phyloP scores from a whole-genome alignment of 2,329 filamentous ascomycete genomes.

The Hypoxylon sp. region DNA sequence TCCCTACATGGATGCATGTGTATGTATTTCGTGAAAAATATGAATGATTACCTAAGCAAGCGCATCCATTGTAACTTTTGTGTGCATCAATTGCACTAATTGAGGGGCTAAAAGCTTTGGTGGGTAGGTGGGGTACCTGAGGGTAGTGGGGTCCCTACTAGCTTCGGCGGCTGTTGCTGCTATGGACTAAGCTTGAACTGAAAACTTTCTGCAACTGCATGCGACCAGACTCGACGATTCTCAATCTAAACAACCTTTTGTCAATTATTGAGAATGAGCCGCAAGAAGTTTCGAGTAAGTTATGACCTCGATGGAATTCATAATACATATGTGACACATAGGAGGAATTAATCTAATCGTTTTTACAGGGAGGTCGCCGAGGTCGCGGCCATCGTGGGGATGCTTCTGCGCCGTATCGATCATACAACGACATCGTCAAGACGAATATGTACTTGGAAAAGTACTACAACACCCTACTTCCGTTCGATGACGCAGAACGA shows the following conservation, averaged over 20 bases:
- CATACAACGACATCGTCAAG: slow-evolving; percentile 77
- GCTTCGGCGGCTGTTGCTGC: slow-evolving; percentile 11
- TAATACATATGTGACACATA: neutral
- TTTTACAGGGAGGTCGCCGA: slow-evolving; percentile 52
- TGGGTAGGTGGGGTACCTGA: slow-evolving; percentile 16
- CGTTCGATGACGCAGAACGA: slow-evolving; percentile 83
- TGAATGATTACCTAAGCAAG: neutral
- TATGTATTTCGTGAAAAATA: neutral
- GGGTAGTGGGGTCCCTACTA: slow-evolving; percentile 9
- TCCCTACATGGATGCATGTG: no score
- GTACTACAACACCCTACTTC: slow-evolving; percentile 85
- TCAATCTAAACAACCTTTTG: slow-evolving; percentile 21
- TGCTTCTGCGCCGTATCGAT: slow-evolving; percentile 57
- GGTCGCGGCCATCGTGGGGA: slow-evolving; percentile 52
- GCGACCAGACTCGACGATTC: slow-evolving; percentile 10
- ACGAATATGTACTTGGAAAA: slow-evolving; percentile 87
- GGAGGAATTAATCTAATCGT: slow-evolving; percentile 19
- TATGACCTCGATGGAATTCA: neutral
- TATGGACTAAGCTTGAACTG: slow-evolving; percentile 5
- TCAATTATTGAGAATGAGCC: slow-evolving; percentile 47
- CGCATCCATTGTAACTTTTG: slow-evolving; percentile 7
- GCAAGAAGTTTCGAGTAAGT: slow-evolving; percentile 52
- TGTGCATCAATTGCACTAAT: slow-evolving; percentile 20
- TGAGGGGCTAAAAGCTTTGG: slow-evolving; percentile 30
- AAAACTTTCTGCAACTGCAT: slow-evolving; percentile 34